These are phyloP conservation scores for Metschnikowia cerradonensis DNA, from an alignment of 805 yeast species.

Conservation along the genomic window DNA sequence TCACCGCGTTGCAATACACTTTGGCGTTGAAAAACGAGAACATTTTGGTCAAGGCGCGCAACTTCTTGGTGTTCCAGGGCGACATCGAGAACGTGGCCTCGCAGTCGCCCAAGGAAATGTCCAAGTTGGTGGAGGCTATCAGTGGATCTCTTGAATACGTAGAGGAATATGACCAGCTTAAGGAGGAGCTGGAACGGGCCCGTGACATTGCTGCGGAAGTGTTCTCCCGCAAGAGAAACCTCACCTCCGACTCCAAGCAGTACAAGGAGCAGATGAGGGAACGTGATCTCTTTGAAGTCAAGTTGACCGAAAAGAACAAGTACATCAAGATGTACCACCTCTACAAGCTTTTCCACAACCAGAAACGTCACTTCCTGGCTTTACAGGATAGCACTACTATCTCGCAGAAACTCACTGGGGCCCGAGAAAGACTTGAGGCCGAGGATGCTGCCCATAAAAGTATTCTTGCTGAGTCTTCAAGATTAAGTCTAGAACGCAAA, in stretches of 20 bases:
- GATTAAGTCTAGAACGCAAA: constrained; percentile 39
- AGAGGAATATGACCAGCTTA: constrained; percentile 60
- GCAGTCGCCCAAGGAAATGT: constrained; percentile 73
- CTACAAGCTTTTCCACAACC: constrained; percentile 63
- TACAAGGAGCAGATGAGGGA: constrained; percentile 73
- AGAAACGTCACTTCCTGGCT: constrained; percentile 35
- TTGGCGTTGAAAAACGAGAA: constrained; percentile 68
- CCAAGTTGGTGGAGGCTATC: constrained; percentile 71
- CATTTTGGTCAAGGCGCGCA: constrained; percentile 82
- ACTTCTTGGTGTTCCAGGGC: constrained; percentile 93
- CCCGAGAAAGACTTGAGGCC: constrained; percentile 23
- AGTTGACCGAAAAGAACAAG: constrained; percentile 45
- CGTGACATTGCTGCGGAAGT: constrained; percentile 60
- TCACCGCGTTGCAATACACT: constrained; percentile 62
- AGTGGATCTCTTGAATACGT: constrained; percentile 74
- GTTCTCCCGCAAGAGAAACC: constrained; percentile 63
- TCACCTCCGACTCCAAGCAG: constrained; percentile 70
- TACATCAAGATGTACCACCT: constrained; percentile 50
- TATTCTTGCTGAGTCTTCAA: constrained; percentile 41
- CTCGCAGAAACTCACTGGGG: constrained; percentile 7
- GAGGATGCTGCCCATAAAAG: constrained; percentile 26
- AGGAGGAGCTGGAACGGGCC: constrained; percentile 62
- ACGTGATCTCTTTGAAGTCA: constrained; percentile 60
- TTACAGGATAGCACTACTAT: constrained; percentile 26
- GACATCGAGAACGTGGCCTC: constrained; percentile 93